Evolutionary conservation across 2,329 filamentous ascomycete species (phyloP), one percentile per base, ranked within the genome.

Genomic region (Verticillium klebahnii): DNA sequence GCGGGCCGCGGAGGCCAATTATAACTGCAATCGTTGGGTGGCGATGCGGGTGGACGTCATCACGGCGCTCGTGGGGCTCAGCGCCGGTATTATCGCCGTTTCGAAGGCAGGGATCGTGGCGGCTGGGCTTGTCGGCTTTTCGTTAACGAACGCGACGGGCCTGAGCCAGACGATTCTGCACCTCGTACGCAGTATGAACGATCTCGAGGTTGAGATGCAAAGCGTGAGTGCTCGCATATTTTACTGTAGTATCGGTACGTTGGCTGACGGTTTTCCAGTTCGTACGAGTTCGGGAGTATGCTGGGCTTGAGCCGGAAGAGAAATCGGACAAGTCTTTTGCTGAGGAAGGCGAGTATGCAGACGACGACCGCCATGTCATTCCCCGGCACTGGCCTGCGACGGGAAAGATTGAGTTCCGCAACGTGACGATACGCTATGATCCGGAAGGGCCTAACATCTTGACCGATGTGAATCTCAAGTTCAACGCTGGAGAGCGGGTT

Each of bases 401-500:
- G 11, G 80, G 80, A n/a, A 75, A 79, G 59, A 76, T 82, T 61
- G 80, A 82, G 67, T 82, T 82, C 63, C 75, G 79, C n/a, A 72
- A 82, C 60, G 80, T 81, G 25, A 82, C 80, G 6, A 79, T 82
- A 39, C 78, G 80, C 55, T 82, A 82, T 66, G 71, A 80, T 62
- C 61, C 74, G 32, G 72, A 82, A 62, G 73, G 80, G 19, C 74
- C 77, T 56, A 76, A 83, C 60, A 80, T 85, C 52, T 73, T 85
- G 19, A 80, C 80, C 29, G 71, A 82, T 37, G 72, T 85, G 59
- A 83, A 78, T 63, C 74, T 85, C 55, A 78, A 76, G 37, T 82
- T 85, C 64, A 77, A 75, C 14, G 89, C 89, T 0, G 91, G 92
- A 1, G 89, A 90, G 60, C 89, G 89, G 58, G 91, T 91, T 1